Evolutionary conservation across 108 stramenopile genomes (phyloP), one percentile per base, ranked within the genome.

Genomic region (Cylindrotheca fusiformis): DNA sequence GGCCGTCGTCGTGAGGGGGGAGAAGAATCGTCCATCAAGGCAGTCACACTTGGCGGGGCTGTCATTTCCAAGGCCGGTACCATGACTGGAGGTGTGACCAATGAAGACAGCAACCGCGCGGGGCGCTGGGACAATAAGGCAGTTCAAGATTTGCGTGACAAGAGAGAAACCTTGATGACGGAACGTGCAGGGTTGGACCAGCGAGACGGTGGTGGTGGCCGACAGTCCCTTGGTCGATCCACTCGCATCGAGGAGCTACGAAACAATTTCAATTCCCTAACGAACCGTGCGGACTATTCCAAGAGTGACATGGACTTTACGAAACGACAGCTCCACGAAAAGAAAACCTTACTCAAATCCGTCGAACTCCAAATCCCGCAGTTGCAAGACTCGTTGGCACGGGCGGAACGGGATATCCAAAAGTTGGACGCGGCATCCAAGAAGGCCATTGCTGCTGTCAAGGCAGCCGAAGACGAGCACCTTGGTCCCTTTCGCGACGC

Each of bases 51-150:
- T 26, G 86, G 77, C 26, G 98, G 98, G 5, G 86, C 88, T 28
- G 90, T 97, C 49, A 97, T 99, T 60, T 85, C 84, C 78, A 98
- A 97, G 76, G 91, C 94, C 12, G 98, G 97, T 26, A 96, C 94
- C 51, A 99, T 99, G 96, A 99, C 97, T 4, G 98, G 98, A 4
- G 98, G 98, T 51, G 79, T 85, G 14, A 57, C 57, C 48, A 76
- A 74, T 54, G 90, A 91, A 19, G 79, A 82, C 45, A 67, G 60
- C 63, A 79, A 77, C 58, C 75, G 83, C 2, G 87, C 87, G 27
- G 88, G 87, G 23, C 76, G 88, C 29, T 92, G 85, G 88, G 80
- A 81, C 32, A 85, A 90, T 49, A 78, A 79, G 57, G 90, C 71
- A 31, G 62, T 93, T 27, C 78, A 83, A 50, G 83, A 82, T 58